A percentile compares a stretch with the other conserved stretches of the same genome.
These are phyloP conservation scores for Phytopythium aichiense DNA, from an alignment of 352 stramenopile species.

Conservation along the genomic window DNA sequence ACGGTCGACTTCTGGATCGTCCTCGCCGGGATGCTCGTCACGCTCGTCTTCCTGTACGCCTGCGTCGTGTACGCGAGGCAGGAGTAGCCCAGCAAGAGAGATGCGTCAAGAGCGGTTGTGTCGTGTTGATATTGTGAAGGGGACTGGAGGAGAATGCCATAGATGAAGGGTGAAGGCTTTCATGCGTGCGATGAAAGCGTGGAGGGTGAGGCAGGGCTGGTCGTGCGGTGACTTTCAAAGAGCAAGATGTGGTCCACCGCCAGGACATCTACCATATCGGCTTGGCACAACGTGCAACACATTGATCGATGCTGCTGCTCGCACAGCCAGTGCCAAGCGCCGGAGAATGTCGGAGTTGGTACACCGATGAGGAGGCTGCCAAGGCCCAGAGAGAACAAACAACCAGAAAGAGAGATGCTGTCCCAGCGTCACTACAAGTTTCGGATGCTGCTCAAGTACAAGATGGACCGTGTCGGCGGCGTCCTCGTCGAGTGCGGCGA, in stretches of 20 bases:
- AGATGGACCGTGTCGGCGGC: constrained; percentile 10
- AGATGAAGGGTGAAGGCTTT: neutral
- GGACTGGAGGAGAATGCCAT: neutral
- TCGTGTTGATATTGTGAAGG: neutral
- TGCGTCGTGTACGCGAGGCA: constrained; percentile 55
- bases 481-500: constrained; percentile 10
- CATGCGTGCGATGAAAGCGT: neutral
- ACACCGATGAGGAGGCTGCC: neutral
- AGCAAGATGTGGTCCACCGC: no score
- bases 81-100: constrained; percentile 8
- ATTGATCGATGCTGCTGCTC: no score
- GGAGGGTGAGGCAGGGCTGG: neutral
- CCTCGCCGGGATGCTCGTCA: constrained; percentile 75
- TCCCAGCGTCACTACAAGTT: constrained; percentile 7
- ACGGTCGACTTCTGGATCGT: constrained; percentile 86
- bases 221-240: no score
- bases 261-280: no score
- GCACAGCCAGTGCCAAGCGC: no score
- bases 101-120: neutral
- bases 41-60: constrained; percentile 73
- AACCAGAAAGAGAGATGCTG: constrained; percentile 9
- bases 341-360: no score
- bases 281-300: no score
- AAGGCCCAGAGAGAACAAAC: neutral
- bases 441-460: constrained; percentile 13